These are phyloP conservation scores for Epichloe sp. DNA, from an alignment of 2,329 filamentous ascomycete genomes.

Conservation along the genomic window DNA sequence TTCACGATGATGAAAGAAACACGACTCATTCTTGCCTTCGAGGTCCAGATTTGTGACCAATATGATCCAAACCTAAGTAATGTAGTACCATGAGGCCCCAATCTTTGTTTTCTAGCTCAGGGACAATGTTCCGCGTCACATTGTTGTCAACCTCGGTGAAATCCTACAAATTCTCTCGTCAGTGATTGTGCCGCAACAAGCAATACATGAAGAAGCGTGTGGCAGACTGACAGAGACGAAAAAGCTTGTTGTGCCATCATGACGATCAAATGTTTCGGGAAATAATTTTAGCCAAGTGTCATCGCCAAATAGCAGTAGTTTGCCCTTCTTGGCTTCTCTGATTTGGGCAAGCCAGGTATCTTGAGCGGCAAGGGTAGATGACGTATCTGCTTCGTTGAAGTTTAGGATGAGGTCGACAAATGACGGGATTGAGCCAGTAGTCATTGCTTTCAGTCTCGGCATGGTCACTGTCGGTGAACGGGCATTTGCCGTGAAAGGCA, in stretches of 20 bases:
- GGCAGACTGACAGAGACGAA: conserved; percentile 75
- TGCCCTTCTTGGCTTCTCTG: conserved; percentile 56
- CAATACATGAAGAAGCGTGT: neutral
- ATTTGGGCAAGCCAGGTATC: conserved; percentile 96
- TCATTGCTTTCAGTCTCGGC: conserved; percentile 94
- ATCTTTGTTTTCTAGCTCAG: conserved; percentile 62
- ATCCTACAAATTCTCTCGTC: conserved; percentile 42
- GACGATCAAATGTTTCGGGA: conserved; percentile 70
- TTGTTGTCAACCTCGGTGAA: conserved; percentile 98
- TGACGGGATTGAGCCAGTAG: conserved; percentile 93
- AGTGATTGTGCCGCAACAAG: neutral
- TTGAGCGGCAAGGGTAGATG: conserved; percentile 73
- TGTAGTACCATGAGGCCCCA: conserved; percentile 94
- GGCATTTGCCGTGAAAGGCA: conserved; percentile 92
- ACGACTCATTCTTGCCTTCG: conserved; percentile 41
- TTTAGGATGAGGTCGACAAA: conserved; percentile 96
- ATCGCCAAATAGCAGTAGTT: conserved; percentile 89
- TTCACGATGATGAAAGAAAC: neutral
- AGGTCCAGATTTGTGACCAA: conserved; percentile 91
- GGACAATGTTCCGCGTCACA: conserved; percentile 77
- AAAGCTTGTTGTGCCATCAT: conserved; percentile 92
- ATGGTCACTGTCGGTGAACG: conserved; percentile 97
- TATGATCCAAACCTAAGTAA: conserved; percentile 91
- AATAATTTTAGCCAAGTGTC: conserved; percentile 98
- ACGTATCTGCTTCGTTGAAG: conserved; percentile 85